These are phyloP conservation scores for Neurospora sp. DNA, from an alignment of 495 filamentous ascomycete genomes.

Conservation along the genomic window DNA sequence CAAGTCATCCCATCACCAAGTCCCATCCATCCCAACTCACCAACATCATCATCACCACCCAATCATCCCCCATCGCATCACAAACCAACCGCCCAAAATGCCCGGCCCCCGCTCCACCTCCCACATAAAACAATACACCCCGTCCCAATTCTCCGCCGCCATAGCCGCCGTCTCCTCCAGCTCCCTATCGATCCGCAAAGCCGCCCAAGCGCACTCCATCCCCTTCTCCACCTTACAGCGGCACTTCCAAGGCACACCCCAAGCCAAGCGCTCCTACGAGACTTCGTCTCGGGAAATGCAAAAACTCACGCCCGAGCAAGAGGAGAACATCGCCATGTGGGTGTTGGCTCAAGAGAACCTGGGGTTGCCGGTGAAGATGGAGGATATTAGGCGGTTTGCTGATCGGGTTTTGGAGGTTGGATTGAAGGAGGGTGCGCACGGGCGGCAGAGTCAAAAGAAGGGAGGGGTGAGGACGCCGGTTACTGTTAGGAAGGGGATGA, in stretches of 20 bases:
- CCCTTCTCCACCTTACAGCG: neutral
- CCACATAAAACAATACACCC: neutral
- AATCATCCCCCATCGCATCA: neutral
- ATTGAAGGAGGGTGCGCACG: neutral
- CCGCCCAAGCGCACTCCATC: neutral
- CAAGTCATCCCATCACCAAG: neutral
- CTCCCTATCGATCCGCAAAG: neutral
- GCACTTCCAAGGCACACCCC: neutral
- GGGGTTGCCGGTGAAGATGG: constrained; percentile 29
- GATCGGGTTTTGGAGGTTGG: constrained; percentile 15
- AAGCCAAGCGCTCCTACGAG: neutral
- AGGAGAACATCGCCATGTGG: neutral
- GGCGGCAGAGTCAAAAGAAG: neutral
- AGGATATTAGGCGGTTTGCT: constrained; percentile 26
- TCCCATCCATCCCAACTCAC: neutral
- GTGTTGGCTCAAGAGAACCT: constrained; percentile 35
- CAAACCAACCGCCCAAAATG: neutral
- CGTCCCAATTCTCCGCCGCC: neutral
- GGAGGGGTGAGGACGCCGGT: neutral
- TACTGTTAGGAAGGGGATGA: neutral
- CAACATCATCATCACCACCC: neutral
- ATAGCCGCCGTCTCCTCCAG: neutral
- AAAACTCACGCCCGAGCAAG: neutral
- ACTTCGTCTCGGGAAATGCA: neutral
- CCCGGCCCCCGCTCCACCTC: neutral